Base-by-base conservation (phyloP, 352 stramenopile species). In the Phytopythium delawarense region DNA sequence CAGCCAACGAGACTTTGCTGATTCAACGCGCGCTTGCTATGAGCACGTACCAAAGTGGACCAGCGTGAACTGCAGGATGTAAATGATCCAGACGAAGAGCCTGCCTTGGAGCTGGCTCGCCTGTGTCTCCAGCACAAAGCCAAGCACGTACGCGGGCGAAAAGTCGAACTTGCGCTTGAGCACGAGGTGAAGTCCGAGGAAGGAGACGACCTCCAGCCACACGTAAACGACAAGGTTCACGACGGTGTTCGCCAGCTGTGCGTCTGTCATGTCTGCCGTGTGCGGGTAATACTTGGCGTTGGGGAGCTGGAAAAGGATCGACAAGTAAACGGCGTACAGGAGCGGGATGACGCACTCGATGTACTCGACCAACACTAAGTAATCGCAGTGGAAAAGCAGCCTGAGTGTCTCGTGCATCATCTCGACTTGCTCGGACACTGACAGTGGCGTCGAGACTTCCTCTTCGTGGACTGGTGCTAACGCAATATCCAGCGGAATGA, bases 91-190 rank as follows among this genome's bases (percentile, higher is more conserved):
- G 8, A 74, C 30, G 21, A 79, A 61, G 4, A 79, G 16, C 1
- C 62, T 54, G 1, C 57, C 46, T 49, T 77, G 72, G 0, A 79
- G 42, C 6, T 60, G 44, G 18, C 49, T 20, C 1, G 42, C 25
- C 9, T 81, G 69, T 0, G 48, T 75, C 65, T 84, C 73, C 0
- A 84, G 65, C 25, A 84, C 73, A 52, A 84, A 81, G 2, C 67
- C 73, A 8, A 84, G 49, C 34, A 72, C 61, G 39, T 76, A 74
- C 2, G 69, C 11, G 7, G 64, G 60, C 7, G 62, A 66, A 42
- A 66, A 74, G 3, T 58, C 64, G 23, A 81, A 64, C 44, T 50
- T 57, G 5, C 57, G 37, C 28, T 65, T 61, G 11, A 77, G 44
- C 15, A 66, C 37, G 4, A 64, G 2, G 20, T 68, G 25, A 35